Percentiles rank a stretch among this genome's conserved stretches.
Evolutionary conservation across 2,329 filamentous ascomycete genomes (phyloP).

Genomic region (Colletotrichum falcatum): DNA sequence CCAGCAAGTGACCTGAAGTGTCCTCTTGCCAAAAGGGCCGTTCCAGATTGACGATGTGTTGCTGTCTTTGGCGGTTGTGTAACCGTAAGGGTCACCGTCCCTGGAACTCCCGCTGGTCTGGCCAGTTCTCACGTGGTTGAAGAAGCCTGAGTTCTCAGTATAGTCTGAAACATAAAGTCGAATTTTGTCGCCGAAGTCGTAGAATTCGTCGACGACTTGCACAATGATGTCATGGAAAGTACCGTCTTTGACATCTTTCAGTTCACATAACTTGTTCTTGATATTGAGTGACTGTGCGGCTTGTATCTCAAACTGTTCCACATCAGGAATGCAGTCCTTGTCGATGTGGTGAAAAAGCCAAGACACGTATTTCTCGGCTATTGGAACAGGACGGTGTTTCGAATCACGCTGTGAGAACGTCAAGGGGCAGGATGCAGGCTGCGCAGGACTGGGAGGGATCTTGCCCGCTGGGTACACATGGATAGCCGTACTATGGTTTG

Average conservation of each 20-base stretch:
- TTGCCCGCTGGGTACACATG: slow-evolving; percentile 56
- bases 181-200: slow-evolving; percentile 57
- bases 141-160: slow-evolving; percentile 76
- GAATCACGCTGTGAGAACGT: slow-evolving; percentile 42
- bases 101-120: slow-evolving; percentile 46
- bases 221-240: slow-evolving; percentile 78
- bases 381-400: slow-evolving; percentile 42
- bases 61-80: slow-evolving; percentile 51
- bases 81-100: slow-evolving; percentile 69
- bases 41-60: slow-evolving; percentile 63
- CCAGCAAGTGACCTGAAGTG: slow-evolving; percentile 78
- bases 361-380: slow-evolving; percentile 59
- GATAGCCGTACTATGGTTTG: slow-evolving; percentile 57
- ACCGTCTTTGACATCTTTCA: slow-evolving; percentile 70
- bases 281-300: slow-evolving; percentile 55
- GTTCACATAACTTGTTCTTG: slow-evolving; percentile 70
- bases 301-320: slow-evolving; percentile 56
- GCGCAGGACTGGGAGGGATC: slow-evolving; percentile 54
- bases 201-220: slow-evolving; percentile 71
- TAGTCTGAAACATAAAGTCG: slow-evolving; percentile 86
- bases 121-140: slow-evolving; percentile 56
- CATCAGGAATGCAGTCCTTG: slow-evolving; percentile 57
- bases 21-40: slow-evolving; percentile 80
- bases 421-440: slow-evolving; percentile 44
- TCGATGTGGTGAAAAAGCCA: slow-evolving; percentile 59